A percentile compares a stretch with the other conserved stretches of the same genome.
Evolutionary conservation across 352 stramenopile species (phyloP).

Genomic region (Phytophthora macrochlamydospora): DNA sequence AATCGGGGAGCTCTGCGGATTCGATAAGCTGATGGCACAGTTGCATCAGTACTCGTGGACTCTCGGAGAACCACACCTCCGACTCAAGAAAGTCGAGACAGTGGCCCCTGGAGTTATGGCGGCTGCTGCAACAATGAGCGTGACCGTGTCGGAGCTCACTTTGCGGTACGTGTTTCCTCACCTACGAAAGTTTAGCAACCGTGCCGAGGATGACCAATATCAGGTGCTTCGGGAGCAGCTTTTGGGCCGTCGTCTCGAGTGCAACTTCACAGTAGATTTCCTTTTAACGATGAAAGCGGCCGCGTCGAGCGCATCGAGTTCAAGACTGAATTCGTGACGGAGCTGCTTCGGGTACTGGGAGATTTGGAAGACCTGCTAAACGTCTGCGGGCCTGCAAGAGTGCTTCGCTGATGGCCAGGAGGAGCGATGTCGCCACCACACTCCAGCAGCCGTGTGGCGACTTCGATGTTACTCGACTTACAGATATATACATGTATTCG

Average conservation of each 20-base stretch:
- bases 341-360: constrained; percentile 5
- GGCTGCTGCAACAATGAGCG: background rate
- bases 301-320: constrained; percentile 6
- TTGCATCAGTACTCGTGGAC: background rate
- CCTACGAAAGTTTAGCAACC: background rate
- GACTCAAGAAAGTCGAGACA: background rate
- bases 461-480: no score
- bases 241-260: constrained; percentile 4
- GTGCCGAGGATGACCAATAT: background rate
- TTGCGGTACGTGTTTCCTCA: constrained; percentile 7
- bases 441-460: no score
- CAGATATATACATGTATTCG: no score
- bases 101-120: background rate
- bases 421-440: no score
- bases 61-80: background rate
- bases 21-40: background rate
- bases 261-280: constrained; percentile 10
- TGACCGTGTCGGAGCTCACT: constrained; percentile 6
- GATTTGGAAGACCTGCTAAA: background rate
- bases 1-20: background rate
- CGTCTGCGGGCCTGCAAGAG: background rate
- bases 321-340: constrained; percentile 8
- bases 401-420: background rate
- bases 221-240: constrained; percentile 1
- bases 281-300: constrained; percentile 14